A percentile compares a stretch with the other conserved stretches of the same genome.
These are phyloP conservation scores for Cercospora sojina DNA, from an alignment of 2,329 filamentous ascomycete species.

Conservation along the genomic window DNA sequence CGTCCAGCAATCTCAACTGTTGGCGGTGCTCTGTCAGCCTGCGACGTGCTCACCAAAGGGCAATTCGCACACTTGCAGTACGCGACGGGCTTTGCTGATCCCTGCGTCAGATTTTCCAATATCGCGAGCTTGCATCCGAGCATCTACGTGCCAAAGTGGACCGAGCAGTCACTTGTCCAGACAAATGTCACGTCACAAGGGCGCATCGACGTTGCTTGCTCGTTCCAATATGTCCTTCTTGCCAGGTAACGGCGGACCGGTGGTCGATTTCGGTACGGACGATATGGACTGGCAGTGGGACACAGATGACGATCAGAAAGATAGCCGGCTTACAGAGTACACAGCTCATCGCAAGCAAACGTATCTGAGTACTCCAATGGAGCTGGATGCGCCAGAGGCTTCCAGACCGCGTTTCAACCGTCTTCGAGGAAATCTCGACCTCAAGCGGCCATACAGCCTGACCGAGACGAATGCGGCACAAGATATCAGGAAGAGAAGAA, in stretches of 20 bases:
- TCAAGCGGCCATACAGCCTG: background rate
- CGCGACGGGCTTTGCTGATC: background rate
- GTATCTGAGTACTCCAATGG: too few species aligned
- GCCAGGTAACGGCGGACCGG: background rate
- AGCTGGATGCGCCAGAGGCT: background rate
- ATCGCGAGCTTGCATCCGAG: background rate
- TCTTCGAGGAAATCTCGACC: background rate
- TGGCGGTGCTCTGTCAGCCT: background rate
- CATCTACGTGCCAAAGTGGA: background rate
- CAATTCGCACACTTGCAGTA: background rate
- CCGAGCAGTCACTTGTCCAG: background rate
- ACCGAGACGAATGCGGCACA: background rate
- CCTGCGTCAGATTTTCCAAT: background rate
- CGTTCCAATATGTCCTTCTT: background rate
- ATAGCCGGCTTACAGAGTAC: background rate
- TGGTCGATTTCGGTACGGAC: background rate
- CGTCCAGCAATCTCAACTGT: background rate
- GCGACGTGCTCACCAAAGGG: background rate
- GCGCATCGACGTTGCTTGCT: background rate
- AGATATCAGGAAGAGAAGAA: background rate
- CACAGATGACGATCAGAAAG: background rate
- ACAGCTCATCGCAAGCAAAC: background rate
- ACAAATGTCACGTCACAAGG: background rate
- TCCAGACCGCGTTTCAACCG: background rate
- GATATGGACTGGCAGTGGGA: conserved; percentile 2